These are phyloP conservation scores for Thelephora aurantiotincta DNA, from an alignment of 768 basidiomycete species.

Conservation along the genomic window DNA sequence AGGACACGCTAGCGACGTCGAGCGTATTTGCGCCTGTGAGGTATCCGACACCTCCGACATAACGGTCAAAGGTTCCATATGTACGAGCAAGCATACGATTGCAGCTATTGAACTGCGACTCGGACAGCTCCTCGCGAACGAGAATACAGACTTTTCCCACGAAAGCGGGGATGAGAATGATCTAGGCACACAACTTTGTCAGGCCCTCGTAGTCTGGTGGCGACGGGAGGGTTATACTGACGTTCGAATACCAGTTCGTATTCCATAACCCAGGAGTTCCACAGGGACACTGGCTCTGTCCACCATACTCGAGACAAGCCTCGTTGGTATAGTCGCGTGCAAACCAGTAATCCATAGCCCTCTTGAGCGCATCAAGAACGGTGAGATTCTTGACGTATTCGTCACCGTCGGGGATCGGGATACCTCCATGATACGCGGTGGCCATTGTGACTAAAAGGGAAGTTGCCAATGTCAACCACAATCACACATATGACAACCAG, in stretches of 20 bases:
- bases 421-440: conserved; percentile 42
- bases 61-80: conserved; percentile 30
- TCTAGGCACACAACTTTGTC: conserved; percentile 17
- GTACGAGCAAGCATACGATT: conserved; percentile 34
- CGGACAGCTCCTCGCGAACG: conserved; percentile 31
- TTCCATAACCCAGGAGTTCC: conserved; percentile 40
- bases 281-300: conserved; percentile 39
- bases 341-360: conserved; percentile 53
- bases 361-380: conserved; percentile 26
- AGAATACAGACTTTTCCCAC: conserved; percentile 45
- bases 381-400: conserved; percentile 26
- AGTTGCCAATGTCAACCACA: not conserved
- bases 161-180: conserved; percentile 45
- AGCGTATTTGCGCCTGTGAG: conserved; percentile 53
- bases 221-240: conserved; percentile 12
- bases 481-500: not conserved
- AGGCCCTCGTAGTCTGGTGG: not conserved
- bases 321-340: conserved; percentile 37
- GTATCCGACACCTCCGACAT: conserved; percentile 29
- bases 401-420: conserved; percentile 17
- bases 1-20: conserved; percentile 50
- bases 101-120: conserved; percentile 29
- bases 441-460: conserved; percentile 30
- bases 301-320: conserved; percentile 42
- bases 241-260: conserved; percentile 52